Conservation (phyloP, 441 rosid species). For the Adansonia gregorii region DNA sequence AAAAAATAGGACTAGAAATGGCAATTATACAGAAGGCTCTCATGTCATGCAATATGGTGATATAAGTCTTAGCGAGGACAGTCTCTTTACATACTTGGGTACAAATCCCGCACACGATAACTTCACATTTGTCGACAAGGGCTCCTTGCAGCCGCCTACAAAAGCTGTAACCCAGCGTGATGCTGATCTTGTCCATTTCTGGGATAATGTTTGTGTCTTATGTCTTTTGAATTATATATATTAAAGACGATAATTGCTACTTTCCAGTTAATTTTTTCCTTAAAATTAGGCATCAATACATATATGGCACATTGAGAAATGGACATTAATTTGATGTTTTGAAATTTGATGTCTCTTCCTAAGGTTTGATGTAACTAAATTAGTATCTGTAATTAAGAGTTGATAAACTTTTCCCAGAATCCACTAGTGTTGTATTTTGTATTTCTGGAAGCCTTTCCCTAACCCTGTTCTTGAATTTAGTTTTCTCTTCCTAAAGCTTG, state of each 20-base stretch:
- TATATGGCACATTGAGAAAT: background rate
- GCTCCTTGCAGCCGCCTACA: conserved; percentile 56
- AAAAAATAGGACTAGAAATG: conserved; percentile 66
- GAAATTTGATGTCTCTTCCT: background rate
- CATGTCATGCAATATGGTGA: conserved; percentile 97
- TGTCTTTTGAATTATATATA: background rate
- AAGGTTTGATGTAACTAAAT: background rate
- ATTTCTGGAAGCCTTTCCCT: background rate
- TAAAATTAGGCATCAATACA: background rate
- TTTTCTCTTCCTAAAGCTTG: background rate
- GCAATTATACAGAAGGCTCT: conserved; percentile 58
- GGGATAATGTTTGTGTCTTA: conserved; percentile 70
- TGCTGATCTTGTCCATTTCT: conserved; percentile 88
- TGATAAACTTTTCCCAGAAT: background rate
- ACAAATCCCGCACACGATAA: conserved; percentile 89
- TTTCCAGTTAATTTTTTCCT: background rate
- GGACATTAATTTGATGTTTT: background rate
- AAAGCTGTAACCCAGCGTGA: conserved; percentile 88
- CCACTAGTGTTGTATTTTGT: background rate
- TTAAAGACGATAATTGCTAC: background rate
- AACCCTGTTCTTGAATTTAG: background rate
- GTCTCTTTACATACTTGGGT: conserved; percentile 72
- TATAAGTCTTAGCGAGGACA: conserved; percentile 49
- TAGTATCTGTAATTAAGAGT: background rate
- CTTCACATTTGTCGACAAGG: conserved; percentile 60